Conservation (phyloP, 2,329 filamentous ascomycete species). For the Neonectria punicea region DNA sequence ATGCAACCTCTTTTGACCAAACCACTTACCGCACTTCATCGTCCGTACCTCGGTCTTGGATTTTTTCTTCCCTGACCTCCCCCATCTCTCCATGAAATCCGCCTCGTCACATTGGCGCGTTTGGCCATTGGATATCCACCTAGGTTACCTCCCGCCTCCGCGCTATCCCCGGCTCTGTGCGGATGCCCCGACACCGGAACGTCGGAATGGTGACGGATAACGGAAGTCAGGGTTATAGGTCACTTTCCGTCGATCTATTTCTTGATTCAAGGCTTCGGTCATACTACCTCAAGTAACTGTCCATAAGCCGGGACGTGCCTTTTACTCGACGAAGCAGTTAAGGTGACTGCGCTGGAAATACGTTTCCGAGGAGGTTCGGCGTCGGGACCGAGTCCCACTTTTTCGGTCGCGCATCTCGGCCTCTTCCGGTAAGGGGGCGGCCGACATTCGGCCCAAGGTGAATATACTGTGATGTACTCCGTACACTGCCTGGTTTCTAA, state of each 20-base stretch:
- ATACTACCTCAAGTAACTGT: background rate
- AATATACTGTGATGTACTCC: too few relatives aligned
- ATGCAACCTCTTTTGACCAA: conserved; percentile 6
- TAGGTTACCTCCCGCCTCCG: conserved; percentile 5
- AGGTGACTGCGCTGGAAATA: conserved; percentile 26
- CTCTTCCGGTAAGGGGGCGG: conserved; percentile 6
- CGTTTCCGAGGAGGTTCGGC: conserved; percentile 28
- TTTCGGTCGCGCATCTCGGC: conserved; percentile 25
- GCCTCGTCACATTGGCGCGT: conserved; percentile 11
- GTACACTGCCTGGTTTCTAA: too few relatives aligned
- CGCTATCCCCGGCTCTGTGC: conserved; percentile 8
- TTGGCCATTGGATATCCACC: background rate
- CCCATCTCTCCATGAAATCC: conserved; percentile 3
- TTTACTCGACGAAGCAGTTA: background rate
- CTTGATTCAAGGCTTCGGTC: background rate
- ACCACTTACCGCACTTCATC: conserved; percentile 4
- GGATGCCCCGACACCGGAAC: conserved; percentile 23
- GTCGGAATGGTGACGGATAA: conserved; percentile 7
- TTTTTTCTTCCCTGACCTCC: background rate
- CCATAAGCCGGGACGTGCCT: background rate
- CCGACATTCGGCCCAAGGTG: background rate
- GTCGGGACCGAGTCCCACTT: conserved; percentile 26
- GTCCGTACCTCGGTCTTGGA: background rate
- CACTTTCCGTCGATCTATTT: background rate
- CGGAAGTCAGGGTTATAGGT: background rate